These are phyloP conservation scores for Alternaria consortialis DNA, from an alignment of 2,329 filamentous ascomycete genomes.

Conservation along the genomic window DNA sequence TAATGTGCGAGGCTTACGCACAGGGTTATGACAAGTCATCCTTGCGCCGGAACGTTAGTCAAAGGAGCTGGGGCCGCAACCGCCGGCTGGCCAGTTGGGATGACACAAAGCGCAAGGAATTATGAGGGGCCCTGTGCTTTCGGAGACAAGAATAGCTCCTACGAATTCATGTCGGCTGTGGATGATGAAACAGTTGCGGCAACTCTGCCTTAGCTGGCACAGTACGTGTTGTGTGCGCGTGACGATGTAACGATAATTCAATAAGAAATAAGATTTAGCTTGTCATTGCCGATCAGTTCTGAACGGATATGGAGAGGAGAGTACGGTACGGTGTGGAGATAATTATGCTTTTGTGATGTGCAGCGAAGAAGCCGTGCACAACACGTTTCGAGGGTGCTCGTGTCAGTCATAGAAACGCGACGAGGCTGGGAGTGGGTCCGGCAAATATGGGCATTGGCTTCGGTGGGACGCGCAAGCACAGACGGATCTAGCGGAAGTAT, in stretches of 20 bases:
- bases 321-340: background rate
- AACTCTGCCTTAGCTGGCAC: constrained; percentile 39
- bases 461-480: constrained; percentile 41
- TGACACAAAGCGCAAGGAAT: constrained; percentile 35
- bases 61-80: constrained; percentile 42
- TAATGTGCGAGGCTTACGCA: constrained; percentile 33
- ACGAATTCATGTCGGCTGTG: constrained; percentile 32
- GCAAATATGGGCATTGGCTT: constrained; percentile 32
- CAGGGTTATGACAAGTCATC: constrained; percentile 40
- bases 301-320: background rate
- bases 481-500: constrained; percentile 50
- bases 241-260: background rate
- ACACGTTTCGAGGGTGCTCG: constrained; percentile 11
- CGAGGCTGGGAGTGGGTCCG: constrained; percentile 41
- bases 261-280: constrained; percentile 9
- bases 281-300: constrained; percentile 5
- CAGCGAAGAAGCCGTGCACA: constrained; percentile 14
- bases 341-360: constrained; percentile 15
- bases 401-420: constrained; percentile 34
- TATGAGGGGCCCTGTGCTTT: constrained; percentile 42
- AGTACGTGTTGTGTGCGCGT: constrained; percentile 11
- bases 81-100: constrained; percentile 39
- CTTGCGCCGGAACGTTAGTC: constrained; percentile 40
- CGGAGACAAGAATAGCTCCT: constrained; percentile 43
- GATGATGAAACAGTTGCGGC: constrained; percentile 46